Evolutionary conservation across 2,329 filamentous ascomycete species (phyloP).

Genomic region (Ilyonectria mors-panacis): DNA sequence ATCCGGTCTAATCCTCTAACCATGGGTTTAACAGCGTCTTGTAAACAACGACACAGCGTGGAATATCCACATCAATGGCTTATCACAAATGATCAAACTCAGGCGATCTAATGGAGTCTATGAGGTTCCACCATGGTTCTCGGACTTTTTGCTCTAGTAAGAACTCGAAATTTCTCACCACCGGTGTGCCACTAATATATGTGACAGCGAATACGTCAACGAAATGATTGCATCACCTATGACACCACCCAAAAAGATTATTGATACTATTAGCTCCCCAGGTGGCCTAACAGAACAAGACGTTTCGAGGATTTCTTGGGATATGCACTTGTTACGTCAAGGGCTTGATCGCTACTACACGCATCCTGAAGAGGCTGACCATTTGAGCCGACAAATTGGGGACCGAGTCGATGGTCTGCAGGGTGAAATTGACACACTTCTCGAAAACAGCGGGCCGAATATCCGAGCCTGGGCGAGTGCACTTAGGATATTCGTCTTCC

Average conservation of each 20-base stretch:
- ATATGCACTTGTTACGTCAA: neutral
- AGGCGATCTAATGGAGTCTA: constrained; percentile 14
- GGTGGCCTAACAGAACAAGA: neutral
- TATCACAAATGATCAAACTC: constrained; percentile 34
- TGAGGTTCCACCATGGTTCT: constrained; percentile 31
- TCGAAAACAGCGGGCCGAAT: constrained; percentile 26
- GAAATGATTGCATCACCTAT: constrained; percentile 20
- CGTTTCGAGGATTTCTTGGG: constrained; percentile 15
- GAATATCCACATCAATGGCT: constrained; percentile 34
- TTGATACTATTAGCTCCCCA: constrained; percentile 31
- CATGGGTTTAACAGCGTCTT: constrained; percentile 28
- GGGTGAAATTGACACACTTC: constrained; percentile 18
- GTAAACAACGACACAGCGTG: constrained; percentile 27
- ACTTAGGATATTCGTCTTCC: constrained; percentile 27
- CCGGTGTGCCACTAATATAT: neutral
- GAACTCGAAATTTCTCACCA: neutral
- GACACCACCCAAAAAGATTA: constrained; percentile 28
- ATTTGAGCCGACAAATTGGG: neutral
- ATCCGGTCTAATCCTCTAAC: fast-evolving
- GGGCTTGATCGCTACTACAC: constrained; percentile 11
- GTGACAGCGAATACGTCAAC: constrained; percentile 30
- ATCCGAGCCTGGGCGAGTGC: constrained; percentile 31
- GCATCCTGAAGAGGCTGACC: neutral
- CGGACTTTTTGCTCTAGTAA: constrained; percentile 31
- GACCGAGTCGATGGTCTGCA: constrained; percentile 25